These are phyloP conservation scores for Gelatoporia subvermispora DNA, from an alignment of 768 basidiomycete genomes.

Conservation along the genomic window DNA sequence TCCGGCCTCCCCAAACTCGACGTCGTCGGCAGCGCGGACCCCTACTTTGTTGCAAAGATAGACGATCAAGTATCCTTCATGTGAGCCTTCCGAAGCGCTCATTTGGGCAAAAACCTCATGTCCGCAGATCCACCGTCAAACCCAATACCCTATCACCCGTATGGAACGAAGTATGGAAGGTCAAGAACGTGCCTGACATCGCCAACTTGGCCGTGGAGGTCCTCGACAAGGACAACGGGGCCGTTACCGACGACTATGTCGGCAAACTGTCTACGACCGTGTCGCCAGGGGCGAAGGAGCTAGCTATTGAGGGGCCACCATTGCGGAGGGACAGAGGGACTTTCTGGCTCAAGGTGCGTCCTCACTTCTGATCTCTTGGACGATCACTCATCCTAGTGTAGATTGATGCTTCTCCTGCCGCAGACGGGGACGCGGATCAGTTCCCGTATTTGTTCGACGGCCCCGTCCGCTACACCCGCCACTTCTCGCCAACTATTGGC, in stretches of 20 bases:
- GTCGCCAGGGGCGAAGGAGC: constrained; percentile 55
- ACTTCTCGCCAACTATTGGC: constrained; percentile 69
- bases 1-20: constrained; percentile 68
- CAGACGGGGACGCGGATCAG: constrained; percentile 30
- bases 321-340: constrained; percentile 49
- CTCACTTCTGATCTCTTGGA: background rate
- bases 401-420: constrained; percentile 52
- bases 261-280: constrained; percentile 57
- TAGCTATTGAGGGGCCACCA: constrained; percentile 51
- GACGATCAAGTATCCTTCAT: constrained; percentile 61
- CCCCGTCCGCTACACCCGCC: constrained; percentile 65
- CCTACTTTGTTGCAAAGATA: constrained; percentile 66
- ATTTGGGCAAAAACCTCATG: background rate
- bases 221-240: constrained; percentile 63
- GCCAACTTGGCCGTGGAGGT: constrained; percentile 57
- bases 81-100: constrained; percentile 32
- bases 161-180: constrained; percentile 72
- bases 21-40: constrained; percentile 57
- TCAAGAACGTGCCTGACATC: constrained; percentile 68
- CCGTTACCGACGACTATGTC: constrained; percentile 55
- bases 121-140: constrained; percentile 59
- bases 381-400: constrained; percentile 19
- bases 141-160: constrained; percentile 52
- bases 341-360: constrained; percentile 63
- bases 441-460: constrained; percentile 68